phyloP scores from a whole-genome alignment of 176 grass and related monocot genomes.

The Oryza coarctata region DNA sequence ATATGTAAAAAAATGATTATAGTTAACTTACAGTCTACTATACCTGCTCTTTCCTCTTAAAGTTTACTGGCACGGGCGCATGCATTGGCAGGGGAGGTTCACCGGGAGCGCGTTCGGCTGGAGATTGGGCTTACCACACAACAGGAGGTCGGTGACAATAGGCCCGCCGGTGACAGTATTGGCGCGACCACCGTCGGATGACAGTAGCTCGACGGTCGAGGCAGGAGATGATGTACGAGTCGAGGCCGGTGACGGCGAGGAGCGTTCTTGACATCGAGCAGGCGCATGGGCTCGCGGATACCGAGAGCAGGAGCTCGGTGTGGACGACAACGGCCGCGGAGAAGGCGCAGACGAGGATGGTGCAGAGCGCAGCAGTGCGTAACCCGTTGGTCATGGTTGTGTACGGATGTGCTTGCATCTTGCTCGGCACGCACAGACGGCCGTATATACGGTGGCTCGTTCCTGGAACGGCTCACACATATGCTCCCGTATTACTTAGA shows the following conservation, averaged over 20 bases:
- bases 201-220: too few species aligned
- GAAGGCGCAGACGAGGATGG: background rate
- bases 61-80: background rate
- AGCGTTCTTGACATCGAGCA: conserved; percentile 11
- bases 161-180: background rate
- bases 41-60: too few species aligned
- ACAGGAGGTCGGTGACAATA: conserved; percentile 4
- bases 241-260: conserved; percentile 23
- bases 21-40: too few species aligned
- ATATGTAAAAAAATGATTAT: too few species aligned
- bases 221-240: too few species aligned
- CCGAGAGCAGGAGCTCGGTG: background rate
- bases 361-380: background rate
- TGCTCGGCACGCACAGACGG: background rate
- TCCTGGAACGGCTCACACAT: too few species aligned
- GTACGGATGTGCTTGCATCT: background rate
- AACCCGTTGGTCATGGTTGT: conserved; percentile 9
- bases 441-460: too few species aligned
- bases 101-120: conserved; percentile 23
- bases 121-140: conserved; percentile 7
- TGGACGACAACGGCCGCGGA: background rate
- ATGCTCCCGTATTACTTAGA: too few species aligned
- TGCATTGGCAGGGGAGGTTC: background rate
- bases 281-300: conserved; percentile 3
- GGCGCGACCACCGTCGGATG: background rate